These are phyloP conservation scores for Panicum virgatum DNA, from an alignment of 202 grass and related monocot genomes.

Conservation along the genomic window DNA sequence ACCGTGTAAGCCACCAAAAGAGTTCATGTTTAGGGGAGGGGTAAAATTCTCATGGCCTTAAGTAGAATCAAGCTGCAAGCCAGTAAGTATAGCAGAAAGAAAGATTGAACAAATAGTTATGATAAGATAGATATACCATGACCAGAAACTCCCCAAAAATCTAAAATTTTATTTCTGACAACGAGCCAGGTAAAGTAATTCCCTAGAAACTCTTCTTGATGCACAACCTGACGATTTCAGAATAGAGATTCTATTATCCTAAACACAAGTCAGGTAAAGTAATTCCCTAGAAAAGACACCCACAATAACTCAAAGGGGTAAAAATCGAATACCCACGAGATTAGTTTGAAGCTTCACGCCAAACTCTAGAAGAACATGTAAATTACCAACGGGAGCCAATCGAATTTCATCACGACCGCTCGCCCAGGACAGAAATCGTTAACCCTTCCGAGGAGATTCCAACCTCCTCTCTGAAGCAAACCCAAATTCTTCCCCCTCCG, in stretches of 20 bases:
- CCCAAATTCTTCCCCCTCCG: neutral
- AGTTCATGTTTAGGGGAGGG: neutral
- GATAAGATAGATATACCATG: neutral
- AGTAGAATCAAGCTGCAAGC: neutral
- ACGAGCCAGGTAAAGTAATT: no score
- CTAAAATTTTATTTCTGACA: neutral
- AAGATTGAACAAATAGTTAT: neutral
- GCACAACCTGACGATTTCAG: neutral
- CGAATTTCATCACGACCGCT: neutral
- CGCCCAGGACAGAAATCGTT: neutral
- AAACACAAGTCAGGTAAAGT: neutral
- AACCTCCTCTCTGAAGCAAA: neutral
- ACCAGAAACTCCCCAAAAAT: neutral
- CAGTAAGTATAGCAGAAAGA: neutral
- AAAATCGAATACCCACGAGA: neutral
- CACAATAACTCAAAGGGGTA: neutral
- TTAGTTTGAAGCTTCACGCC: neutral
- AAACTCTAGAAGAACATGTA: neutral
- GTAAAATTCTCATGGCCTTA: neutral
- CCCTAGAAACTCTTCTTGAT: constrained; percentile 2
- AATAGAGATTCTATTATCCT: neutral
- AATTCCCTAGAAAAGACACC: neutral
- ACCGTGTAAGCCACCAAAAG: neutral
- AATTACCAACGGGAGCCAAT: neutral
- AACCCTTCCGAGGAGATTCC: neutral